A percentile compares a stretch with the other conserved stretches of the same genome.
phyloP scores from a whole-genome alignment of 495 filamentous ascomycete genomes.

The Evernia prunastri region DNA sequence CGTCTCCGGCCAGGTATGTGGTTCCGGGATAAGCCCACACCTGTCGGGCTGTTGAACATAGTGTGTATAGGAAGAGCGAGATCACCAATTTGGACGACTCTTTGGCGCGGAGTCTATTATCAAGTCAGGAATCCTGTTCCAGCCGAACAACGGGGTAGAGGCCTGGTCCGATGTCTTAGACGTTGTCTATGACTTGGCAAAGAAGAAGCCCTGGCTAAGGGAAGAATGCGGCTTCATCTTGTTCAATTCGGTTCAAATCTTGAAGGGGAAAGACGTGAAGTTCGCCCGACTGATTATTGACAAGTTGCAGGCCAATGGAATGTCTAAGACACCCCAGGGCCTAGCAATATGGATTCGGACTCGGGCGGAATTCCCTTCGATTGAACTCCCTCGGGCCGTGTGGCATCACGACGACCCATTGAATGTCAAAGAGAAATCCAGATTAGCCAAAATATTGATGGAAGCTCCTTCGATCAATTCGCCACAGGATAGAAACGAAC shows the following conservation, averaged over 20 bases:
- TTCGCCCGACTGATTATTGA: constrained; percentile 57
- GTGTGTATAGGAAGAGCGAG: constrained; percentile 63
- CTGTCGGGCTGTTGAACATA: not conserved
- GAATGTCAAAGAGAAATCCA: constrained; percentile 50
- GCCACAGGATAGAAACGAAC: constrained; percentile 38
- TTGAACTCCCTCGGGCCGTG: constrained; percentile 56
- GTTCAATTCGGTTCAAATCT: constrained; percentile 42
- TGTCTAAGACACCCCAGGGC: constrained; percentile 75
- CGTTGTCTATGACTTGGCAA: constrained; percentile 49
- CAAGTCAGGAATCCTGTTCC: constrained; percentile 64
- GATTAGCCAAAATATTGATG: constrained; percentile 69
- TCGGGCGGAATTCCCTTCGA: constrained; percentile 54
- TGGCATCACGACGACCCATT: constrained; percentile 75
- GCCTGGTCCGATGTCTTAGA: constrained; percentile 56
- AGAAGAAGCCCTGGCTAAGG: constrained; percentile 76
- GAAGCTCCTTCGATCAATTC: constrained; percentile 54
- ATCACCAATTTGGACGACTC: constrained; percentile 75
- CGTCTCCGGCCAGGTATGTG: constrained; percentile 53
- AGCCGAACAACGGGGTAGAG: constrained; percentile 38
- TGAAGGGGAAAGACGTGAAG: constrained; percentile 35
- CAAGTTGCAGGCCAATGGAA: constrained; percentile 52
- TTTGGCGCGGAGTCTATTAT: constrained; percentile 85
- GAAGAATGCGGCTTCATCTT: constrained; percentile 77
- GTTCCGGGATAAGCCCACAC: no score
- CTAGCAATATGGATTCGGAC: constrained; percentile 79